These are phyloP conservation scores for Pichia cactophila DNA, from an alignment of 1,139 yeast species.

Conservation along the genomic window DNA sequence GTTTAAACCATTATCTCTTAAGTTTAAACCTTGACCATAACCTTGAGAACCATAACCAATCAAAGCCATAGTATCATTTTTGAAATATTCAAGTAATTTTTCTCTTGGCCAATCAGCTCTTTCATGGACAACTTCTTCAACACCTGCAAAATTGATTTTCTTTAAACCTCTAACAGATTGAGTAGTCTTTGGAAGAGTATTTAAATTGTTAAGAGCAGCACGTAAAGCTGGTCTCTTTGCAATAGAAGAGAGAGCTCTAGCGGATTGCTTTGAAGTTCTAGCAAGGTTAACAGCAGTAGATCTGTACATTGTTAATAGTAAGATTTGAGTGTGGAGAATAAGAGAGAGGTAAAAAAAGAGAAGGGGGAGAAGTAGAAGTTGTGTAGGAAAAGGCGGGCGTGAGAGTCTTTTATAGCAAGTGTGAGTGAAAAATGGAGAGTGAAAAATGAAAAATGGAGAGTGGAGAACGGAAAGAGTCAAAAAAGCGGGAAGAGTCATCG, in stretches of 20 bases:
- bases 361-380: neutral
- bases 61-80: constrained; percentile 93
- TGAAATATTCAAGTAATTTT: constrained; percentile 91
- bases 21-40: constrained; percentile 98
- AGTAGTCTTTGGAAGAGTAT: constrained; percentile 33
- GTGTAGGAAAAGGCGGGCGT: neutral
- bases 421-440: neutral
- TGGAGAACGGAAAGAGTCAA: neutral
- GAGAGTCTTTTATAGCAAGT: neutral
- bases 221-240: constrained; percentile 37
- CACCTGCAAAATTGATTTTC: constrained; percentile 95
- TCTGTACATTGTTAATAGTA: constrained; percentile 43
- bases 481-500: neutral
- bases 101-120: constrained; percentile 99
- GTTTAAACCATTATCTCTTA: constrained; percentile 97
- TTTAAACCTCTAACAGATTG: constrained; percentile 74
- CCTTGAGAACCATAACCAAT: constrained; percentile 99
- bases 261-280: constrained; percentile 35
- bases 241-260: constrained; percentile 49
- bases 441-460: neutral
- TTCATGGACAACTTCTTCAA: constrained; percentile 92
- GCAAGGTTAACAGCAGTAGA: constrained; percentile 56
- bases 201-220: constrained; percentile 41
- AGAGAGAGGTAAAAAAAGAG: neutral
- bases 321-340: neutral